Percentiles rank a stretch among this genome's conserved stretches.
Conservation (phyloP, 83 land plant genomes). For the Picea mariana region DNA sequence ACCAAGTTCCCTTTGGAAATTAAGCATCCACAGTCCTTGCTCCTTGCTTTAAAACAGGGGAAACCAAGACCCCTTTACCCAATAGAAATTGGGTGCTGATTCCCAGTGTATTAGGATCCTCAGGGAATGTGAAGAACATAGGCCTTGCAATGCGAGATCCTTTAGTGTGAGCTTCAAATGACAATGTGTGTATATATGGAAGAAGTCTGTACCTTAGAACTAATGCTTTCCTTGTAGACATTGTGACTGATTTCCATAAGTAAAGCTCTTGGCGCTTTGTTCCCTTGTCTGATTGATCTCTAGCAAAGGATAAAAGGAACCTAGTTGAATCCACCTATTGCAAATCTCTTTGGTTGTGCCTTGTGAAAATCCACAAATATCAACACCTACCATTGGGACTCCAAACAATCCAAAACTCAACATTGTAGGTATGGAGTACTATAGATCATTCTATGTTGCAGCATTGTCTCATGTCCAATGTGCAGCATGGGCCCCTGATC, state of each 20-base stretch:
- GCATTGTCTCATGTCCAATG: constrained; percentile 94
- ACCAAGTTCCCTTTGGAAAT: constrained; percentile 85
- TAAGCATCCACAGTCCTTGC: constrained; percentile 61
- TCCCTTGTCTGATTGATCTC: constrained; percentile 63
- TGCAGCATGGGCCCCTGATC: constrained; percentile 78
- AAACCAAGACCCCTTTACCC: constrained; percentile 69
- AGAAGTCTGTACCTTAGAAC: constrained; percentile 77
- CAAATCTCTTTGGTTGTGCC: constrained; percentile 87
- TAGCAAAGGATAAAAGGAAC: constrained; percentile 91
- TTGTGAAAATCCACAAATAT: constrained; percentile 74
- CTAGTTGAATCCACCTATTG: constrained; percentile 86
- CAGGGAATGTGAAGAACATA: constrained; percentile 77
- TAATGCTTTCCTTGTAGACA: constrained; percentile 63
- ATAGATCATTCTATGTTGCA: constrained; percentile 77
- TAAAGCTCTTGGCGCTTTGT: constrained; percentile 71
- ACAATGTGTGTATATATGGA: constrained; percentile 80
- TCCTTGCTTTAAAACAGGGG: constrained; percentile 62
- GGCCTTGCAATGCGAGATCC: constrained; percentile 87
- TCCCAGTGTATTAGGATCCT: constrained; percentile 50
- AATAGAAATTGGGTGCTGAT: constrained; percentile 72
- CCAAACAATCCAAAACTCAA: constrained; percentile 76
- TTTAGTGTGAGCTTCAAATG: constrained; percentile 61
- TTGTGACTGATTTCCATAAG: constrained; percentile 78
- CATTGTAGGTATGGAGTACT: constrained; percentile 64
- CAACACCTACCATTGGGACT: constrained; percentile 72